Base-by-base conservation (phyloP, 768 basidiomycete species). In the Leccinum rimulosum region DNA sequence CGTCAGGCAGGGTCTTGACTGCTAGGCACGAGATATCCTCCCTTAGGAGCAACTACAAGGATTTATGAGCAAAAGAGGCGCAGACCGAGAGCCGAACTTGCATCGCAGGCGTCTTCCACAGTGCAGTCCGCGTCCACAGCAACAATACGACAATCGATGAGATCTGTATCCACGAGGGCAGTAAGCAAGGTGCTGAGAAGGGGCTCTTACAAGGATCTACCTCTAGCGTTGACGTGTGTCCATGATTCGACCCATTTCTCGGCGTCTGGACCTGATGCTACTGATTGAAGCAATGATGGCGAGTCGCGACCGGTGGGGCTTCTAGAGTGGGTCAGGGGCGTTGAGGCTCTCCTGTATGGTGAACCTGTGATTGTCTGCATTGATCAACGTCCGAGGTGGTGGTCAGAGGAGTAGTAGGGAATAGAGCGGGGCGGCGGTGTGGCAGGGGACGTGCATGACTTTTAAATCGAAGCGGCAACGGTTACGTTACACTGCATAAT, bases 51-150 rank as follows among this genome's bases (percentile, higher is more conserved):
- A 81, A 67, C 91, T 91, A 35, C 6, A 52, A 9, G 19, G 50
- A 51, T 50, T 25, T 28, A 38, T 61, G 45, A 63, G 48, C 28
- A 35, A 40, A 28, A 48, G 30, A 17, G 22, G n/a, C 14, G 30
- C 35, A 53, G 50, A 36, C 12, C 7, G 47, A 35, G 27, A 19
- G 22, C 11, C 25, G 51, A 49, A 75, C 80, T 66, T 66, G 88
- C 91, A 62, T 91, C 89, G 67, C 90, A 93, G 12, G 91, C 90
- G 48, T 89, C 87, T 70, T 93, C 91, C 17, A 93, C 91, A 52
- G 82, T 86, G 8, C 81, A 84, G 49, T 90, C 84, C n/a, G 82
- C 82, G 56, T 86, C 84, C 10, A 93, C 79, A 28, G 79, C 75
- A 15, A 90, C 82, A 51, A 92, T 80, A 3, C 81, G 82, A 48